Evolutionary conservation across 768 basidiomycete genomes (phyloP).

Genomic region (Gymnopilus junonius): DNA sequence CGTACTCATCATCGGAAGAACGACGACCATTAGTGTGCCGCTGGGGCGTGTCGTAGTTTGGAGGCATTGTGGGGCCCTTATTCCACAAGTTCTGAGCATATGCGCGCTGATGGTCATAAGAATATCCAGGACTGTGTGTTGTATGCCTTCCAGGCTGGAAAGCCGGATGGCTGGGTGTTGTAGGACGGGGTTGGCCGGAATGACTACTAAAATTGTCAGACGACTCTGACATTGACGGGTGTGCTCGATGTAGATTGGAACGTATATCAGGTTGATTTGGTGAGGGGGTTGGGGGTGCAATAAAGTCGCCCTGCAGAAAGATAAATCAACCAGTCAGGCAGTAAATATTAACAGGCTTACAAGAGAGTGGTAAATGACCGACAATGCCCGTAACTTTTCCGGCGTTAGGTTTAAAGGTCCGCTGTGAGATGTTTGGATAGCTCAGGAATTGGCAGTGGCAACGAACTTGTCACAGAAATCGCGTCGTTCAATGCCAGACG

Average conservation of each 20-base stretch:
- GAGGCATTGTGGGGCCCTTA: neutral
- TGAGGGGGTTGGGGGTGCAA: neutral
- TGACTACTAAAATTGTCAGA: neutral
- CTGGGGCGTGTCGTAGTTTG: neutral
- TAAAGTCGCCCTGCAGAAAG: neutral
- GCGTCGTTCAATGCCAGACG: neutral
- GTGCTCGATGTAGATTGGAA: neutral
- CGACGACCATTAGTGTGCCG: neutral
- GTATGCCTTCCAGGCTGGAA: neutral
- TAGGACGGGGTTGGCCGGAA: neutral
- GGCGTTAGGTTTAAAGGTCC: neutral
- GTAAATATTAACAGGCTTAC: too few relatives aligned
- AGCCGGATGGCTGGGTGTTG: neutral
- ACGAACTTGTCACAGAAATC: neutral
- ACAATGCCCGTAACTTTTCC: too few relatives aligned
- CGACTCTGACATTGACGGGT: neutral
- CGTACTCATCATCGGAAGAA: neutral
- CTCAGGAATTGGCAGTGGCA: neutral
- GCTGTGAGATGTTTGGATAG: neutral
- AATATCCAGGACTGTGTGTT: neutral
- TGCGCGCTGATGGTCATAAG: neutral
- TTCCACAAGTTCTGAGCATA: neutral
- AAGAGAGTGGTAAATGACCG: too few relatives aligned
- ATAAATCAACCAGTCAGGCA: too few relatives aligned
- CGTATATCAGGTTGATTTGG: neutral